These are phyloP conservation scores for Geosiphon pyriformis DNA, from an alignment of 192 early-diverging fungal species.

Conservation along the genomic window DNA sequence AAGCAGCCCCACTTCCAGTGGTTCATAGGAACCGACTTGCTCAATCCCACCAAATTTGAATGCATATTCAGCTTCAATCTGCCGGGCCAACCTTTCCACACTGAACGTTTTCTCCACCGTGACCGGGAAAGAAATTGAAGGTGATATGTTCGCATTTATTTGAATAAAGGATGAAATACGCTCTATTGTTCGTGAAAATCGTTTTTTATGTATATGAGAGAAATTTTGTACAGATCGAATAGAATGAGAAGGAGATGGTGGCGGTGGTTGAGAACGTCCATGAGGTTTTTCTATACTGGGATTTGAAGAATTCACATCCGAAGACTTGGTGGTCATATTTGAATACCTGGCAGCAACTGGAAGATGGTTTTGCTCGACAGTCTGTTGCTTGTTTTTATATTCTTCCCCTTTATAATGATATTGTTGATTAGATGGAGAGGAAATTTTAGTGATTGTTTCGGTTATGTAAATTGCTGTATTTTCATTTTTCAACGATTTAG, in stretches of 20 bases:
- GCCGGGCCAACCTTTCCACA: conserved; percentile 57
- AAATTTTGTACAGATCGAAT: conserved; percentile 12
- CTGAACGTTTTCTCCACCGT: conserved; percentile 50
- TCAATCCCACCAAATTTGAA: conserved; percentile 31
- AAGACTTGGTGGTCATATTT: no score
- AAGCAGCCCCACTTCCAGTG: conserved; percentile 22
- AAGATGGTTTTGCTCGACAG: no score
- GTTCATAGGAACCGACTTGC: conserved; percentile 21
- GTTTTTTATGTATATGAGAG: conserved; percentile 18
- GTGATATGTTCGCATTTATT: conserved; percentile 35
- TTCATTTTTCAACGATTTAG: no score
- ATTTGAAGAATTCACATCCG: no score
- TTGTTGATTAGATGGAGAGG: no score
- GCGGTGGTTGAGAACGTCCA: no score
- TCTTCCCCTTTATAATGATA: no score
- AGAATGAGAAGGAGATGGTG: neutral
- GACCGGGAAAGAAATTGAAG: conserved; percentile 38
- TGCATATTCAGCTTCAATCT: conserved; percentile 68
- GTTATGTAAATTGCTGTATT: no score
- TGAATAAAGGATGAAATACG: conserved; percentile 37
- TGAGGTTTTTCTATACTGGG: no score
- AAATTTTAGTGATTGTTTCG: no score
- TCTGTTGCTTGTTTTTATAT: no score
- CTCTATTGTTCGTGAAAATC: conserved; percentile 20
- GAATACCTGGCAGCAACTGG: no score